Percentiles rank a stretch among this genome's conserved stretches.
Evolutionary conservation across 140 eudicot species (phyloP).

Genomic region (Flaveria floridana): DNA sequence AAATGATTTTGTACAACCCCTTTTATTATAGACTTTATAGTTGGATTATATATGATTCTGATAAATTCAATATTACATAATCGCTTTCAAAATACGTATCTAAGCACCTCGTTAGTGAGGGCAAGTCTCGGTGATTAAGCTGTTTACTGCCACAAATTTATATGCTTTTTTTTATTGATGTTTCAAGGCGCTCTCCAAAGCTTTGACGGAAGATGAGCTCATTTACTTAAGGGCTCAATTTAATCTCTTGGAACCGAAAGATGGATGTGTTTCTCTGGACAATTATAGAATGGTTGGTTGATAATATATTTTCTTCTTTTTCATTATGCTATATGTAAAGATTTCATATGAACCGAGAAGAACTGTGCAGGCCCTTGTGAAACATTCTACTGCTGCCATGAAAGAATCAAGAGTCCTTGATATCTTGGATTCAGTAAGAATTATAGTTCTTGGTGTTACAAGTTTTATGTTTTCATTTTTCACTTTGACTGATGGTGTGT

Average conservation of each 20-base stretch:
- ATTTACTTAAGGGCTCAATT: constrained; percentile 79
- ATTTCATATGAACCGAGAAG: constrained; percentile 1
- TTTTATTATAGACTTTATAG: neutral
- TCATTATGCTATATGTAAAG: constrained; percentile 4
- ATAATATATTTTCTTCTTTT: constrained; percentile 13
- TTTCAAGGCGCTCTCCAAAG: constrained; percentile 88
- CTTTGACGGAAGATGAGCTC: constrained; percentile 79
- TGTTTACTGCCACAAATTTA: neutral
- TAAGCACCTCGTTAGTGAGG: neutral
- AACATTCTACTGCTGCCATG: constrained; percentile 88
- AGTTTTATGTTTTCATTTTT: constrained; percentile 10
- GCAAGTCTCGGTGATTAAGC: neutral
- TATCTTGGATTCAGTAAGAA: constrained; percentile 65
- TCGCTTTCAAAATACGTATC: neutral
- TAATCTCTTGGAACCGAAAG: constrained; percentile 75
- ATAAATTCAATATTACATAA: neutral
- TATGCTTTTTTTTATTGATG: constrained; percentile 13
- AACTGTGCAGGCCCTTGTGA: constrained; percentile 75
- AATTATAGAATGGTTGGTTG: constrained; percentile 79
- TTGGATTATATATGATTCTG: neutral
- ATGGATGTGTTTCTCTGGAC: constrained; percentile 64
- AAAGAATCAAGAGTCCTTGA: constrained; percentile 83
- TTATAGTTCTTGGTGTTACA: constrained; percentile 15
- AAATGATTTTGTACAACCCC: neutral
- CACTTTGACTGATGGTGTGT: constrained; percentile 11